These are phyloP conservation scores for Toxoplasma gondii DNA, from an alignment of 169 alveolate species.

Conservation along the genomic window DNA sequence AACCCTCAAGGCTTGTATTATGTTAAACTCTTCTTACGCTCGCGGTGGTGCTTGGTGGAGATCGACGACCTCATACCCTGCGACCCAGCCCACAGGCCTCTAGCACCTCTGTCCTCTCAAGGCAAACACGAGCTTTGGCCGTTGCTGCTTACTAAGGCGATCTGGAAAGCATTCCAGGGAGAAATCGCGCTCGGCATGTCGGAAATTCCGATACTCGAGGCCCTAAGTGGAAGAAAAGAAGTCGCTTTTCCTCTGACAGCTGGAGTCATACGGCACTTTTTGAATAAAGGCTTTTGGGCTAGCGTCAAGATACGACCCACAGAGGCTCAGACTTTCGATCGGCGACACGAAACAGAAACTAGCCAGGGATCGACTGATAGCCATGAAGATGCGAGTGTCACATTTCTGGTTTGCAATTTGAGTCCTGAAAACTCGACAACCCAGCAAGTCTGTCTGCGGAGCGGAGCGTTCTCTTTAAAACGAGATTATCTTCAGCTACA, in stretches of 20 bases:
- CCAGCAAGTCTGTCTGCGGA: background rate
- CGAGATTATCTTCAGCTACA: background rate
- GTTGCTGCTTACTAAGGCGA: constrained; percentile 51
- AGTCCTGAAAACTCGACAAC: background rate
- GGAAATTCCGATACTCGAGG: constrained; percentile 22
- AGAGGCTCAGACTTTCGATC: background rate
- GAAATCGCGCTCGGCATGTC: background rate
- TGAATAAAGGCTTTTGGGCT: constrained; percentile 45
- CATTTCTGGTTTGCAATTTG: background rate
- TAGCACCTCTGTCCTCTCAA: constrained; percentile 36
- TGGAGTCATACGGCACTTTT: background rate
- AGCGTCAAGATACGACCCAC: constrained; percentile 18
- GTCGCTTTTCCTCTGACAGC: constrained; percentile 29
- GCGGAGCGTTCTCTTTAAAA: background rate
- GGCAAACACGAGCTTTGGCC: constrained; percentile 52
- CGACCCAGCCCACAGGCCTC: constrained; percentile 22
- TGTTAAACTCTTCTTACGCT: constrained; percentile 37
- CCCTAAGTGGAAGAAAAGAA: constrained; percentile 54
- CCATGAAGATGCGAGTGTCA: background rate
- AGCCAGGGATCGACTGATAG: background rate
- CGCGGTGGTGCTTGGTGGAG: constrained; percentile 54
- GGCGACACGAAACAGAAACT: background rate
- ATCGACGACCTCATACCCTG: constrained; percentile 61
- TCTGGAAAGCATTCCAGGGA: constrained; percentile 44
- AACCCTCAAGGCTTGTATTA: constrained; percentile 59